Base-by-base conservation (phyloP, 2,329 filamentous ascomycete genomes). In the Phialemoniopsis sp. region DNA sequence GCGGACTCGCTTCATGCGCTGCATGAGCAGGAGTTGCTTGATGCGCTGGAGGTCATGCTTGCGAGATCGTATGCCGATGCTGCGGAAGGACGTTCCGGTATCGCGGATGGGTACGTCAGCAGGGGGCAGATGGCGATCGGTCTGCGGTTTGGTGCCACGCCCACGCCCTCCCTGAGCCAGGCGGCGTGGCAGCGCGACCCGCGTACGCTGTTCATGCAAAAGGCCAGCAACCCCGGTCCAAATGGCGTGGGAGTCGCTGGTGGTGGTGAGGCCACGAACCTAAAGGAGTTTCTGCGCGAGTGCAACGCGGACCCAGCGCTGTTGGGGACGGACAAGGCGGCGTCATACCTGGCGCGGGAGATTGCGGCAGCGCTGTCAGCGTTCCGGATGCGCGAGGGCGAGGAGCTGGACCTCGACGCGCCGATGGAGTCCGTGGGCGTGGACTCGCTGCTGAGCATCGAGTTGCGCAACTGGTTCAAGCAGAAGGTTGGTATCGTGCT, bases 401-500 rank as follows among this genome's bases (percentile, higher is more conserved):
- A 41, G 9, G 43, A 46, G 3, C 9, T 42, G 8, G 17, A 47
- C n/a, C n/a, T 26, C 13, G 16, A 14, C 6, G 37, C 29, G 19
- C 21, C 39, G 7, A 21, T 56, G 32, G 34, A 34, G 3, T 39
- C 47, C 8, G 16, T 58, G 1, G 56, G 58, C 1, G 18, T 59
- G 10, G 58, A 61, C 37, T 51, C 46, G 1, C 31, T 62, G 13
- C 43, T 57, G 5, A 51, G 43, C 1, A 48, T 59, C 26, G 56
- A 59, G 43, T 32, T 60, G 36, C 38, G 53, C 2, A 41, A 30
- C 8, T 58, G 56, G 56, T 52, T 47, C 46, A 51, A 44, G 29
- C 43, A 46, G 39, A 43, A 37, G 12, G 49, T 58, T 15, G 51
- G 51, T 6, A 16, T 43, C 13, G 8, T 26, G 9, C n/a, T 36